phyloP scores from a whole-genome alignment of 495 filamentous ascomycete genomes.

The Aspergillus saccharolyticus region DNA sequence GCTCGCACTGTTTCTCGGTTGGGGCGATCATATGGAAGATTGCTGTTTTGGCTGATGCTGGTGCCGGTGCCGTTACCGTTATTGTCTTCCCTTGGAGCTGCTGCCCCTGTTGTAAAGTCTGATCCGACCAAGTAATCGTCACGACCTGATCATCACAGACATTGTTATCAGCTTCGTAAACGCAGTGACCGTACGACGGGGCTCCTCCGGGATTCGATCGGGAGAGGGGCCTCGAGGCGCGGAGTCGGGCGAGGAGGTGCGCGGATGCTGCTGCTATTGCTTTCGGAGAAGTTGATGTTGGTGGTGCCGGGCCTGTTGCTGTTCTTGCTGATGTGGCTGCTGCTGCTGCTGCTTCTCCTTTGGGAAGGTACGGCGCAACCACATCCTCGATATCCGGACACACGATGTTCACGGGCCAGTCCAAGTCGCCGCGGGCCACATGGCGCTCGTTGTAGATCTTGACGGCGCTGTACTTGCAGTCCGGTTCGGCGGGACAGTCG shows the following conservation, averaged over 20 bases:
- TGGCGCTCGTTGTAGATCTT: slow-evolving; percentile 65
- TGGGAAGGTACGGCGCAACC: slow-evolving; percentile 5
- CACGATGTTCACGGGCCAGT: slow-evolving; percentile 85
- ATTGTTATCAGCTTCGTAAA: slow-evolving; percentile 87
- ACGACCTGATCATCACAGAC: slow-evolving; percentile 88
- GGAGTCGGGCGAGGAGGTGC: slow-evolving; percentile 40
- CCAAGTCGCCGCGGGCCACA: slow-evolving; percentile 53
- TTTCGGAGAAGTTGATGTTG: background rate
- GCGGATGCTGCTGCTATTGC: slow-evolving; percentile 19
- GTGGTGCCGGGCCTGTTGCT: background rate
- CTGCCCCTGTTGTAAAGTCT: background rate
- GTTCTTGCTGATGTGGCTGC: background rate
- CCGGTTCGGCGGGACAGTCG: slow-evolving; percentile 63
- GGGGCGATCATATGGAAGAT: slow-evolving; percentile 91
- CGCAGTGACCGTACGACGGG: slow-evolving; percentile 81
- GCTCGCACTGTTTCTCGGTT: slow-evolving; percentile 78
- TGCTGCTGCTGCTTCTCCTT: too few relatives aligned
- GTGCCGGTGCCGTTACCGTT: slow-evolving; percentile 6
- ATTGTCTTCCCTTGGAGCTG: too few relatives aligned
- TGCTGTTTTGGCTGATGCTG: slow-evolving; percentile 63
- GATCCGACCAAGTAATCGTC: slow-evolving; percentile 70
- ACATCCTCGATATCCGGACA: slow-evolving; percentile 83
- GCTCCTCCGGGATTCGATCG: slow-evolving; percentile 50
- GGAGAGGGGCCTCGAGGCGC: slow-evolving; percentile 59
- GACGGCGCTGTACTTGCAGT: slow-evolving; percentile 78